phyloP scores from a whole-genome alignment of 371 early-diverging fungal genomes.

The Apophysomyces elegans region DNA sequence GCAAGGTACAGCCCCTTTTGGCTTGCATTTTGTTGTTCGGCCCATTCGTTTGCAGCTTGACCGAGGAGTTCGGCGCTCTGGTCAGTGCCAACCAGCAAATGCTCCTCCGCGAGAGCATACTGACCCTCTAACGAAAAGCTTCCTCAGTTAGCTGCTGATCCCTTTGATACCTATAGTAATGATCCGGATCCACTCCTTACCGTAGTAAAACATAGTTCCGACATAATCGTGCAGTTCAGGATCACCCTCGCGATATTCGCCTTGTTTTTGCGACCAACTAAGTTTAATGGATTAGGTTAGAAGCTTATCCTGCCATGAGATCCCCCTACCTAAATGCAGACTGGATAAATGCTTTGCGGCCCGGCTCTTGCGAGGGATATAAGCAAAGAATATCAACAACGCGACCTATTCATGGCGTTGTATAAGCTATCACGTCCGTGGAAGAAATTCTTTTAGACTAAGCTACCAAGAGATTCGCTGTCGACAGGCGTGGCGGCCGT shows the following conservation, averaged over 20 bases:
- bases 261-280: conserved; percentile 72
- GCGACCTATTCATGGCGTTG: conserved; percentile 44
- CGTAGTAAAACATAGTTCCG: conserved; percentile 72
- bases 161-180: too few relatives aligned
- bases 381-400: conserved; percentile 59
- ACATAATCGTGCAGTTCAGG: conserved; percentile 84
- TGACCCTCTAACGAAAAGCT: conserved; percentile 45
- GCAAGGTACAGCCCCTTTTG: conserved; percentile 75
- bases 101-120: conserved; percentile 73
- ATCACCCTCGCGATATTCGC: conserved; percentile 75
- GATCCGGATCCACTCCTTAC: conserved; percentile 27
- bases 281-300: neutral
- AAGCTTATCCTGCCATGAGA: neutral
- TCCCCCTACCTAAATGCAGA: conserved; percentile 47
- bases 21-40: conserved; percentile 37
- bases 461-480: conserved; percentile 70
- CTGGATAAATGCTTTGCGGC: conserved; percentile 50
- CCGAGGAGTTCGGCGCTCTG: conserved; percentile 82
- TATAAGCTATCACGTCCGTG: neutral
- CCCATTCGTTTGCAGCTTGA: conserved; percentile 76
- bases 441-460: neutral
- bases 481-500: conserved; percentile 71
- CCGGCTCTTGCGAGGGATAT: conserved; percentile 43
- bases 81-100: conserved; percentile 74
- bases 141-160: too few relatives aligned